Evolutionary conservation across 2,329 filamentous ascomycete genomes (phyloP).

Genomic region (Pseudonectria foliicola): DNA sequence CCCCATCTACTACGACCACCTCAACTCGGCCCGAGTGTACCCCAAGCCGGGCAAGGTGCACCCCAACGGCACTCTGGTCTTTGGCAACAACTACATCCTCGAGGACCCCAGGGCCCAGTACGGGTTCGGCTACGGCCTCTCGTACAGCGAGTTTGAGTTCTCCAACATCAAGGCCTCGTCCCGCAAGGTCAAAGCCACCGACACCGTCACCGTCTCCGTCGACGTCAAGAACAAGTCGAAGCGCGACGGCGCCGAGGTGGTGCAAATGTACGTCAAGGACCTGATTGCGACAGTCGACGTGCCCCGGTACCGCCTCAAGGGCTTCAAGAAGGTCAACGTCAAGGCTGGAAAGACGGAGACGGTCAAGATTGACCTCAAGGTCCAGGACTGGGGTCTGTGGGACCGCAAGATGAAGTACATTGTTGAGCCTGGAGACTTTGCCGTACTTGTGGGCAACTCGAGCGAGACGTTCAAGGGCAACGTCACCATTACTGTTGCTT

Average conservation of each 20-base stretch:
- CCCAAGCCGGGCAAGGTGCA: constrained; percentile 46
- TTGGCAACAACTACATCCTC: constrained; percentile 60
- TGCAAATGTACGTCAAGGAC: constrained; percentile 62
- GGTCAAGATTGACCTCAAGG: constrained; percentile 43
- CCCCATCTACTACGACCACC: constrained; percentile 65
- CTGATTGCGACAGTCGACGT: constrained; percentile 55
- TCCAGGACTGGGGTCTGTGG: constrained; percentile 51
- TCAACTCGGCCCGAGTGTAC: constrained; percentile 54
- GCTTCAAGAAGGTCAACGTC: constrained; percentile 59
- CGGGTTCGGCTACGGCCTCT: constrained; percentile 58
- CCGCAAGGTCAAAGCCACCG: constrained; percentile 36
- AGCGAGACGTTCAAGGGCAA: constrained; percentile 50
- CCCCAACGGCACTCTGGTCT: constrained; percentile 53
- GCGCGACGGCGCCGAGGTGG: constrained; percentile 57
- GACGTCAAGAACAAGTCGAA: constrained; percentile 54
- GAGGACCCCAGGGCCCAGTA: constrained; percentile 54
- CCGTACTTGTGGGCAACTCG: constrained; percentile 52
- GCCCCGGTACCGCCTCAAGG: constrained; percentile 57
- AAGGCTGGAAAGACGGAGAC: constrained; percentile 51
- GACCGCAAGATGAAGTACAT: constrained; percentile 62
- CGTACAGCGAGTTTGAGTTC: constrained; percentile 59
- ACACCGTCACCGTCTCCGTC: constrained; percentile 52
- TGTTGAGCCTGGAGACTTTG: constrained; percentile 64
- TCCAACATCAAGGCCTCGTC: constrained; percentile 44
- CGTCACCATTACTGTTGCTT: constrained; percentile 45